These are phyloP conservation scores for Cryphonectria nitschkei DNA, from an alignment of 2,329 filamentous ascomycete species.

Conservation along the genomic window DNA sequence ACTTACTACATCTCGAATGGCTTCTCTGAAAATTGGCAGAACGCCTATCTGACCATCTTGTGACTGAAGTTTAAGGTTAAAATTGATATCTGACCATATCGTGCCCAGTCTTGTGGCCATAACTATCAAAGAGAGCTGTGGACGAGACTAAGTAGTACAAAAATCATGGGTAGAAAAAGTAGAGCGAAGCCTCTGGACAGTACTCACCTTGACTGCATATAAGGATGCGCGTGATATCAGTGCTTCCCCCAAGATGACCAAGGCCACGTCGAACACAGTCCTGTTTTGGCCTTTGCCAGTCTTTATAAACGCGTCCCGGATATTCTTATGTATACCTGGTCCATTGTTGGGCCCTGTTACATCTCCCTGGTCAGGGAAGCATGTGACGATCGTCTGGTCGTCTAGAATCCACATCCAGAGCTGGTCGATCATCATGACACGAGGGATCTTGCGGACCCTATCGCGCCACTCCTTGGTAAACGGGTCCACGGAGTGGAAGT, in stretches of 20 bases:
- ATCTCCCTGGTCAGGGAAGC: constrained; percentile 46
- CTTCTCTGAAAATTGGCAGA: constrained; percentile 25
- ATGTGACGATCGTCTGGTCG: constrained; percentile 37
- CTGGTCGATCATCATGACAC: constrained; percentile 39
- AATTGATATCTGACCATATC: neutral
- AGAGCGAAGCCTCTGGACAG: constrained; percentile 33
- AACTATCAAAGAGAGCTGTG: neutral
- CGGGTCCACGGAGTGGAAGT: constrained; percentile 32
- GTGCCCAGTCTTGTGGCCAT: neutral
- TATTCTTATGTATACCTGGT: constrained; percentile 46
- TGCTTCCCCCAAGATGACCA: constrained; percentile 48
- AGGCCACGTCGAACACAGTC: constrained; percentile 46
- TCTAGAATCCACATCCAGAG: constrained; percentile 41
- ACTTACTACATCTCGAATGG: constrained; percentile 27
- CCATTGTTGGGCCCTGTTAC: constrained; percentile 42
- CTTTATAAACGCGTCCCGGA: constrained; percentile 39
- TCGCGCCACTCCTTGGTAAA: constrained; percentile 27
- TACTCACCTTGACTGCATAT: constrained; percentile 39
- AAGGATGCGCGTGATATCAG: constrained; percentile 43
- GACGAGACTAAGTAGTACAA: no score
- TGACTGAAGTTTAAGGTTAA: constrained; percentile 1
- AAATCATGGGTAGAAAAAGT: constrained; percentile 34
- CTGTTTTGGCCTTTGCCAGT: constrained; percentile 36
- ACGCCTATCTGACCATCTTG: constrained; percentile 21
- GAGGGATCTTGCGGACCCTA: constrained; percentile 35